Conservation (phyloP, 2,329 filamentous ascomycete species). For the Fusarium sp. region DNA sequence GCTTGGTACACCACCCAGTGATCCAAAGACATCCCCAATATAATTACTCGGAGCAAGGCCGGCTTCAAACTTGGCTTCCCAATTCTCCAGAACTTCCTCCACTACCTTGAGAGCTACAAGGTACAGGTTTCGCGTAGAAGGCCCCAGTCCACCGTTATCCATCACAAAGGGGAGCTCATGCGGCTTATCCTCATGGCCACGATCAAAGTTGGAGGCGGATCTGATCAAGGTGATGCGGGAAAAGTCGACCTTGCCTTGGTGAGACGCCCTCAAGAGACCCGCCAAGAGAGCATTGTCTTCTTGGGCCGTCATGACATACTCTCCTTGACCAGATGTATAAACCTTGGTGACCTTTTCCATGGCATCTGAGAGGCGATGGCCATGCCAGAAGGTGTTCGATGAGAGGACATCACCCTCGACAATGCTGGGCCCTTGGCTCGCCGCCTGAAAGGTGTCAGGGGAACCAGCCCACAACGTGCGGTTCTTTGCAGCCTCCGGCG, state of each 20-base stretch:
- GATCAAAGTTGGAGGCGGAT: conserved; percentile 39
- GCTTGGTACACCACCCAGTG: conserved; percentile 28
- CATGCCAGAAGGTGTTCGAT: conserved; percentile 40
- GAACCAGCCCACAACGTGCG: conserved; percentile 21
- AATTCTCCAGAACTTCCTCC: conserved; percentile 20
- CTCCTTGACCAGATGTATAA: conserved; percentile 24
- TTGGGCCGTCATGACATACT: conserved; percentile 39
- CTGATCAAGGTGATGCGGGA: conserved; percentile 31
- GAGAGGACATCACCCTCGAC: conserved; percentile 38
- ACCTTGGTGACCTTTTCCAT: conserved; percentile 35
- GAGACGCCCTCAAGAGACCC: conserved; percentile 26
- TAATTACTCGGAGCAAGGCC: conserved; percentile 25
- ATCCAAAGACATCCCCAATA: conserved; percentile 37
- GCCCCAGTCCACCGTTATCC: conserved; percentile 35
- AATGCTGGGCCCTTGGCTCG: conserved; percentile 12
- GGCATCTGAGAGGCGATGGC: conserved; percentile 30
- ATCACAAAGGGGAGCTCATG: conserved; percentile 36
- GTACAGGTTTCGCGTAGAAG: conserved; percentile 36
- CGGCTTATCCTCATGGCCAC: conserved; percentile 30
- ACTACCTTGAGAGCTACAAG: conserved; percentile 24
- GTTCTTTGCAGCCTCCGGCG: conserved; percentile 5
- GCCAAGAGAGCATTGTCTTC: conserved; percentile 37
- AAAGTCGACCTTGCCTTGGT: conserved; percentile 30
- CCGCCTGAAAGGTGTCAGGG: conserved; percentile 4
- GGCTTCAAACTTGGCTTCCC: conserved; percentile 23